Evolutionary conservation across 768 basidiomycete species (phyloP).

Genomic region (Agrocybe praecox): DNA sequence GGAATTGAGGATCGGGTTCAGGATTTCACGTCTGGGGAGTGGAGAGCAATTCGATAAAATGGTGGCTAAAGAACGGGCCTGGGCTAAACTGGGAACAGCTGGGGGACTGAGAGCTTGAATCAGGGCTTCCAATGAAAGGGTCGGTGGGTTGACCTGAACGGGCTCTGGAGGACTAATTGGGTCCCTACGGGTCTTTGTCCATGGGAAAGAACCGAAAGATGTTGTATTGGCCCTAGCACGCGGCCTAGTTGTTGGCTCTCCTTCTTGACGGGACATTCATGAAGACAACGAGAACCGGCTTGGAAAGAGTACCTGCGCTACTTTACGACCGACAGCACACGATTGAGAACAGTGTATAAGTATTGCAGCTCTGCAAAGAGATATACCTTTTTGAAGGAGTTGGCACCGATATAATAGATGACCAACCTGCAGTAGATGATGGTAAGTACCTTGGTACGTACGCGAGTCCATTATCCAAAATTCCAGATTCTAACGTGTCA

Average conservation of each 20-base stretch:
- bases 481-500: too few relatives aligned
- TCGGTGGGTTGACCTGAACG: slow-evolving; percentile 26
- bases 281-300: neutral
- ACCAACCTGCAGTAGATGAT: too few relatives aligned
- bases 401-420: too few relatives aligned
- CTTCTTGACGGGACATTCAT: slow-evolving; percentile 31
- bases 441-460: too few relatives aligned
- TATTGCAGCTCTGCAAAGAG: too few relatives aligned
- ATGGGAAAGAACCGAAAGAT: slow-evolving; percentile 29
- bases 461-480: too few relatives aligned
- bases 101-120: slow-evolving; percentile 53
- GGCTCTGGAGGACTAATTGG: slow-evolving; percentile 17
- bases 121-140: slow-evolving; percentile 39
- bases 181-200: slow-evolving; percentile 27
- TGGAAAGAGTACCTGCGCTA: neutral
- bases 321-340: neutral
- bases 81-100: slow-evolving; percentile 64
- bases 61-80: slow-evolving; percentile 63
- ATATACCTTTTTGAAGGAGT: neutral
- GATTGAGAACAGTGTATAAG: neutral
- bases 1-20: slow-evolving; percentile 62
- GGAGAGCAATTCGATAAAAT: slow-evolving; percentile 54
- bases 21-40: slow-evolving; percentile 49
- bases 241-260: slow-evolving; percentile 23
- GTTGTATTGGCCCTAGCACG: slow-evolving; percentile 38